phyloP scores from a whole-genome alignment of 1,284 basidiomycete species.

The Leccinum griseonigrum region DNA sequence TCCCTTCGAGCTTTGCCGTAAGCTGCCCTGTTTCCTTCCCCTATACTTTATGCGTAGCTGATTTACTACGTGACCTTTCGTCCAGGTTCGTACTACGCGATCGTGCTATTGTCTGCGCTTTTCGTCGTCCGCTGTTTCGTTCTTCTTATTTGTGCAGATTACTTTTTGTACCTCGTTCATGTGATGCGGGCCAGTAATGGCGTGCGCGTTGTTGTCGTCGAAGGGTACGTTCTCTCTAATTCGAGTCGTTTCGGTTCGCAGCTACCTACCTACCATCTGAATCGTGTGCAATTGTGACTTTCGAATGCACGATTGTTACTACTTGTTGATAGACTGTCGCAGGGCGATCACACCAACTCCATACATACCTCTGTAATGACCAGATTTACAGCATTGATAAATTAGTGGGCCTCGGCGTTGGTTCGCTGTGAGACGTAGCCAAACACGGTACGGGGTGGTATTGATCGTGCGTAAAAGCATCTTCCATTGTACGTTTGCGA shows the following conservation, averaged over 20 bases:
- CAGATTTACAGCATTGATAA: not conserved
- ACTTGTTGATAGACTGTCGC: not conserved
- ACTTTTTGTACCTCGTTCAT: not conserved
- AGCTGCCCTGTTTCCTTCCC: not conserved
- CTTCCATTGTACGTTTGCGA: too few relatives aligned
- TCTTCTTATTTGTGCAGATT: not conserved
- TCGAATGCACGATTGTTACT: not conserved
- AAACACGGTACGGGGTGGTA: not conserved
- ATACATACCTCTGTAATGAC: not conserved
- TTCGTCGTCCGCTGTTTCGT: constrained; percentile 6
- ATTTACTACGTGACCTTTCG: constrained; percentile 14
- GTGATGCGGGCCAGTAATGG: constrained; percentile 4
- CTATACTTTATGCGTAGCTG: constrained; percentile 22
- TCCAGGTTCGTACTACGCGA: constrained; percentile 11
- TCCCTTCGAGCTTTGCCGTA: constrained; percentile 6
- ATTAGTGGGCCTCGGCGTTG: not conserved
- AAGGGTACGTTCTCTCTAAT: not conserved
- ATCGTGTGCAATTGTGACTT: not conserved
- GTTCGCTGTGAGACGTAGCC: not conserved
- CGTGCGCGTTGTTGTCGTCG: constrained; percentile 2
- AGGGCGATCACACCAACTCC: not conserved
- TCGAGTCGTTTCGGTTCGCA: not conserved
- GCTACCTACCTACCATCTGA: not conserved
- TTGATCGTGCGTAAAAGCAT: too few relatives aligned
- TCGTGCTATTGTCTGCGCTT: constrained; percentile 13